Conservation (phyloP, 257 asterid genomes). For the Ajuga chamaepitys region DNA sequence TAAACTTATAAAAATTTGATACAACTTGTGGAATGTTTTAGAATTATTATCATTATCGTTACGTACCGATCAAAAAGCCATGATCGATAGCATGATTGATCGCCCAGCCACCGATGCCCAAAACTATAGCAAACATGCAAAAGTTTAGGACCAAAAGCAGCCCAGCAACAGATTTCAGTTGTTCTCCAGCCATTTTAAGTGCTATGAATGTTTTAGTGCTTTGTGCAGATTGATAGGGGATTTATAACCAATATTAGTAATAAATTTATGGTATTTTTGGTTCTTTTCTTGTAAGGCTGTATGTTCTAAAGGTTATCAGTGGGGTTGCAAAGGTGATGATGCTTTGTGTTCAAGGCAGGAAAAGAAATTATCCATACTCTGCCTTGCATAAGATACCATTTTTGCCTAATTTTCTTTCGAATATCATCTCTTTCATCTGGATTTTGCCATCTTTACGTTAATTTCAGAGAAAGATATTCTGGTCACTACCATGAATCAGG, state of each 20-base stretch:
- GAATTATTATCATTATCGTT: not conserved
- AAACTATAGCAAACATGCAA: slow-evolving; percentile 64
- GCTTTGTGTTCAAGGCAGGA: slow-evolving; percentile 51
- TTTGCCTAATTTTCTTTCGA: not conserved
- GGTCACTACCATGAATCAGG: too few relatives aligned
- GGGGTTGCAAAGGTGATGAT: slow-evolving; percentile 49
- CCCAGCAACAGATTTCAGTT: slow-evolving; percentile 46
- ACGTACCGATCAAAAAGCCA: slow-evolving; percentile 63
- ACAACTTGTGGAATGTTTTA: not conserved
- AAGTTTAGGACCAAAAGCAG: slow-evolving; percentile 68
- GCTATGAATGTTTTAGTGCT: not conserved
- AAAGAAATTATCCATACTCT: slow-evolving; percentile 13
- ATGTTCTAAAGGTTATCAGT: slow-evolving; percentile 24
- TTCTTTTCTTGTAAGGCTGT: slow-evolving; percentile 86
- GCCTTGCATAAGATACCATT: slow-evolving; percentile 1
- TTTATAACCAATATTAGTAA: not conserved
- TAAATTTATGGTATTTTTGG: slow-evolving; percentile 36
- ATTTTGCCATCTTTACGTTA: not conserved
- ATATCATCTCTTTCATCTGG: not conserved
- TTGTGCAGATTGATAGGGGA: not conserved
- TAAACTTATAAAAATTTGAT: not conserved
- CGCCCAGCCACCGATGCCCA: slow-evolving; percentile 80
- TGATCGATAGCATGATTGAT: slow-evolving; percentile 61
- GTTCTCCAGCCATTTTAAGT: slow-evolving; percentile 42
- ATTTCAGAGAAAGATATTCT: not conserved